Base-by-base conservation (phyloP, 352 stramenopile genomes). In the Pythium rishiriense region DNA sequence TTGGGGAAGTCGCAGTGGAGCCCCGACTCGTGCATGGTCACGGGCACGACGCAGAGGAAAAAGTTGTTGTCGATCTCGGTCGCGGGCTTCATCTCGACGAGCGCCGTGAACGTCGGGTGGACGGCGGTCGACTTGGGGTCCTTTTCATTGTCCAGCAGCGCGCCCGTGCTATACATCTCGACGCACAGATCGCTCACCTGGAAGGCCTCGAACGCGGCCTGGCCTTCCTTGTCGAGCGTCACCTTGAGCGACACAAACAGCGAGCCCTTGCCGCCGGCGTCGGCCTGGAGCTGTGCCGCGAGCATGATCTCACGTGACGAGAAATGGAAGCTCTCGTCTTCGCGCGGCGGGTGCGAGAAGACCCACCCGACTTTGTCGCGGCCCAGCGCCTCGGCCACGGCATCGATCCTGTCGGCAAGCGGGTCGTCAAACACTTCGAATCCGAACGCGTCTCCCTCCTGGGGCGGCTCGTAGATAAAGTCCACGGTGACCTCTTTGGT, bases 181-280 rank as follows among this genome's bases (percentile, higher is more conserved):
- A 99, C 97, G 72, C 96, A 99, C 72, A 99, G 95, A 71, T 98
- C 86, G 63, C 85, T 98, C 41, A 99, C 83, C 81, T 99, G 96
- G 77, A 99, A 99, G 15, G 95, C 96, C 56, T 99, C 96, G 25
- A 99, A 98, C 22, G 91, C 90, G 19, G 96, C 95, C 68, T 97
- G 91, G 1, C 95, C 97, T 66, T 98, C 82, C 67, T 94, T 90
- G 59, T 97, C 91, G 33, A 98, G 77, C 26, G 95, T 98, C 42
- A 98, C 94, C 58, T 98, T 97, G 47, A 99, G 84, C 26, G 96
- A 98, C 5, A 99, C 91, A 74, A 99, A 99, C 8, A 97, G 86
- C 46, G 94, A 98, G 28, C 94, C 87, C 45, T 95, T 91, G 24
- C 98, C 87, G 11, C 96, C 96, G 19, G 89, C 92, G 72, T 99